Percentiles rank a stretch among this genome's conserved stretches.
phyloP scores from a whole-genome alignment of 148 eudicot genomes.

The Persicaria maculosa region DNA sequence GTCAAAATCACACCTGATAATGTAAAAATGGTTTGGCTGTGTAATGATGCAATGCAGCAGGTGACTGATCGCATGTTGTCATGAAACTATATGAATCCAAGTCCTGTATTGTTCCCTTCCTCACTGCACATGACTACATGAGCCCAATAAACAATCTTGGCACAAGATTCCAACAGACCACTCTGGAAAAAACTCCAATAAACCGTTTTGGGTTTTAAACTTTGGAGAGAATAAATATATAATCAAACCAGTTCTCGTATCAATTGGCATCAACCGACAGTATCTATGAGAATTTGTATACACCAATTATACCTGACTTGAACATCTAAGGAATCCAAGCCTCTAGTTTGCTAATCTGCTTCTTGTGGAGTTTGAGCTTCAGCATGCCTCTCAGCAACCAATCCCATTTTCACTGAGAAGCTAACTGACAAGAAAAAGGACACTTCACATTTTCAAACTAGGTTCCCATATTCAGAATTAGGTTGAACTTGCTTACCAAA shows the following conservation, averaged over 20 bases:
- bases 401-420: background rate
- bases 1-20: too few relatives aligned
- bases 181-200: too few relatives aligned
- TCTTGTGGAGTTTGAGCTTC: background rate
- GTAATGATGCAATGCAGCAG: too few relatives aligned
- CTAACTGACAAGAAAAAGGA: background rate
- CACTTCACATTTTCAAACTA: background rate
- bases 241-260: background rate
- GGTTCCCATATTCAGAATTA: background rate
- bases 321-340: background rate
- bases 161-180: too few relatives aligned
- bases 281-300: background rate
- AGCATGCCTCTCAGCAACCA: background rate
- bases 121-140: too few relatives aligned
- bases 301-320: background rate
- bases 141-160: too few relatives aligned
- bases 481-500: background rate
- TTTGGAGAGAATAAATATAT: background rate
- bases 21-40: too few relatives aligned
- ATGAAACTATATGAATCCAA: too few relatives aligned
- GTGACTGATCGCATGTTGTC: too few relatives aligned
- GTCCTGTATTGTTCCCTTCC: too few relatives aligned
- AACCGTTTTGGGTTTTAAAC: background rate
- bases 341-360: background rate
- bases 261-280: background rate